Evolutionary conservation across 2,329 filamentous ascomycete genomes (phyloP).

Genomic region (Sphaerulina populicola): DNA sequence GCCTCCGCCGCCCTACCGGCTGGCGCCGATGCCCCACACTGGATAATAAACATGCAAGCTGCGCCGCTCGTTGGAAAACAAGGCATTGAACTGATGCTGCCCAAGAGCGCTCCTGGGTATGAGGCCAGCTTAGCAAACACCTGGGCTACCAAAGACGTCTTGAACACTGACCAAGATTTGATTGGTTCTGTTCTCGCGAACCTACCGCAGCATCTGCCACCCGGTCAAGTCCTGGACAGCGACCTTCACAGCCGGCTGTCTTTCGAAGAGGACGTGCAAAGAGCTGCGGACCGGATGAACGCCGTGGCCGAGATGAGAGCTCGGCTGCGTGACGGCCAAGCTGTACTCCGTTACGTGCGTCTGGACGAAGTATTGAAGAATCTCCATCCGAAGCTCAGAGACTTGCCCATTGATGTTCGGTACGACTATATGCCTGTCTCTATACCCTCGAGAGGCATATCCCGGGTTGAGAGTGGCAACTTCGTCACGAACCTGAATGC

Average conservation of each 20-base stretch:
- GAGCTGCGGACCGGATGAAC: slow-evolving; percentile 9
- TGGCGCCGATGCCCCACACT: slow-evolving; percentile 13
- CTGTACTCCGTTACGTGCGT: slow-evolving; percentile 19
- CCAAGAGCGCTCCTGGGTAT: slow-evolving; percentile 17
- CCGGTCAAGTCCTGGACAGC: slow-evolving; percentile 8
- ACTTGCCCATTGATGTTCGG: slow-evolving; percentile 13
- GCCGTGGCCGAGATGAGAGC: slow-evolving; percentile 11
- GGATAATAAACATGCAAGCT: slow-evolving; percentile 28
- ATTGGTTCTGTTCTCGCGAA: slow-evolving; percentile 14
- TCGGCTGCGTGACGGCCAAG: slow-evolving; percentile 14
- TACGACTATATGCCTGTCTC: slow-evolving; percentile 12
- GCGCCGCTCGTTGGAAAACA: slow-evolving; percentile 26
- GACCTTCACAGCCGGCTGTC: slow-evolving; percentile 8
- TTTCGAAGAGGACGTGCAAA: slow-evolving; percentile 12
- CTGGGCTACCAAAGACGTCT: slow-evolving; percentile 21
- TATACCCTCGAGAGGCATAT: neutral
- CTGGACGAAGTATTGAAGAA: slow-evolving; percentile 17
- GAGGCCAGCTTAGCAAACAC: slow-evolving; percentile 18
- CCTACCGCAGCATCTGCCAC: slow-evolving; percentile 7
- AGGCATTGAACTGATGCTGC: slow-evolving; percentile 28
- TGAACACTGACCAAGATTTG: slow-evolving; percentile 6
- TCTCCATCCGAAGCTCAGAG: slow-evolving; percentile 11
- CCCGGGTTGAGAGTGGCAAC: slow-evolving; percentile 8
- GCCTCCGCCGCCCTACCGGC: slow-evolving; percentile 10
- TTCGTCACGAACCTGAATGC: slow-evolving; percentile 9